These are phyloP conservation scores for Dryas alaskensis DNA, from an alignment of 306 rosid species.

Conservation along the genomic window DNA sequence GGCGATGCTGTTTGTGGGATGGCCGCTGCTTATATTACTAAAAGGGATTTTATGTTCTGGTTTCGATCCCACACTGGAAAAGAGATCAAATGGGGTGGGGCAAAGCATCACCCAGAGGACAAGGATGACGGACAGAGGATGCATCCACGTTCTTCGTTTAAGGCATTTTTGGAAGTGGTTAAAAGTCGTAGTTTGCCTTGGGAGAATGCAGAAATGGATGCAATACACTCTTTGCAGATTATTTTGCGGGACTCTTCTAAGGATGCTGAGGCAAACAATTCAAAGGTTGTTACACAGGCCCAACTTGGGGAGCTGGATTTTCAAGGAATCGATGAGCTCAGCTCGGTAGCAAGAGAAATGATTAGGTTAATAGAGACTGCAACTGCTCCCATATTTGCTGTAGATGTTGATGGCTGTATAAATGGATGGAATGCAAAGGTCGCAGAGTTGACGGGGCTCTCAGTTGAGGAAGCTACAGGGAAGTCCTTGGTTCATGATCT, in stretches of 20 bases:
- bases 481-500: conserved; percentile 84
- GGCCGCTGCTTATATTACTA: conserved; percentile 90
- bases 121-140: conserved; percentile 96
- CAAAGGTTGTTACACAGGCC: conserved; percentile 69
- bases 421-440: conserved; percentile 98
- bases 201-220: conserved; percentile 98
- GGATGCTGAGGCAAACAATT: conserved; percentile 55
- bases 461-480: conserved; percentile 89
- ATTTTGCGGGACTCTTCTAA: conserved; percentile 83
- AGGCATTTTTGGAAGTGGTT: conserved; percentile 94
- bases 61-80: conserved; percentile 88
- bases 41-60: conserved; percentile 87
- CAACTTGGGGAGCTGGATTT: conserved; percentile 46
- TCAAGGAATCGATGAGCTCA: conserved; percentile 88
- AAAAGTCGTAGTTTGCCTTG: conserved; percentile 94
- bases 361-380: conserved; percentile 98
- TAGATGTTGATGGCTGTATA: conserved; percentile 73
- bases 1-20: conserved; percentile 96
- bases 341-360: conserved; percentile 98
- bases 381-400: conserved; percentile 96
- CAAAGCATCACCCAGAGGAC: conserved; percentile 98
- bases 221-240: conserved; percentile 95
- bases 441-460: conserved; percentile 88
- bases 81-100: conserved; percentile 98
- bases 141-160: conserved; percentile 98